Conservation (phyloP, 768 basidiomycete genomes). For the Suillus paluster region DNA sequence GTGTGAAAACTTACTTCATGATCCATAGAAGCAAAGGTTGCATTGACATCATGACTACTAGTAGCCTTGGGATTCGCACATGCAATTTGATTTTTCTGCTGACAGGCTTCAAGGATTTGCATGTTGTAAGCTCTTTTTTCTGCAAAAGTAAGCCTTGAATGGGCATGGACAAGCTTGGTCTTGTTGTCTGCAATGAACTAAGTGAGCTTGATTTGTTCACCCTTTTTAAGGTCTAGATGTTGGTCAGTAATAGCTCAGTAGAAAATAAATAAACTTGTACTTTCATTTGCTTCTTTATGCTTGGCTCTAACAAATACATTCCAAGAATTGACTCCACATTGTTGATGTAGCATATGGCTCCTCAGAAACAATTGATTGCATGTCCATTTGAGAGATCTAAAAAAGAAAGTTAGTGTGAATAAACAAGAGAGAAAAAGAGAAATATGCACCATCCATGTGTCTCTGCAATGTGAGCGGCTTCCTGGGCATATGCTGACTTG, state of each 20-base stretch:
- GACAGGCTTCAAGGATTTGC: not conserved
- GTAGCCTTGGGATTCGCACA: slow-evolving; percentile 5
- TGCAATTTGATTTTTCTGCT: not conserved
- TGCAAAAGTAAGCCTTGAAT: not conserved
- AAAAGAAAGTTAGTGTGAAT: not conserved
- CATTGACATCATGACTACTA: not conserved
- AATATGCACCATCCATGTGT: not conserved
- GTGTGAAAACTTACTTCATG: slow-evolving; percentile 7
- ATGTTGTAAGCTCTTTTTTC: not conserved
- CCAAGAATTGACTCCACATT: not conserved
- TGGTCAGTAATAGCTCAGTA: too few relatives aligned
- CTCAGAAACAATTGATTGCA: not conserved
- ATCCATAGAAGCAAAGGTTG: slow-evolving; percentile 7
- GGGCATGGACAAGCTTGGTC: not conserved
- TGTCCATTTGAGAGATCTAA: not conserved
- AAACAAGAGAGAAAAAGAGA: not conserved
- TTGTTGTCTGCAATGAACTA: too few relatives aligned
- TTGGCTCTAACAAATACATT: not conserved
- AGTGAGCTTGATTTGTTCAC: not conserved
- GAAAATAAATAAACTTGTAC: too few relatives aligned
- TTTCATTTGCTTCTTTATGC: too few relatives aligned
- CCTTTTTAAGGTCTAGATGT: not conserved
- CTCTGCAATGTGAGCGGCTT: not conserved
- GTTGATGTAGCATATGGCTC: not conserved
- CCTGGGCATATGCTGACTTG: not conserved